phyloP scores from a whole-genome alignment of 2,329 filamentous ascomycete species.

The Fusarium illudens region DNA sequence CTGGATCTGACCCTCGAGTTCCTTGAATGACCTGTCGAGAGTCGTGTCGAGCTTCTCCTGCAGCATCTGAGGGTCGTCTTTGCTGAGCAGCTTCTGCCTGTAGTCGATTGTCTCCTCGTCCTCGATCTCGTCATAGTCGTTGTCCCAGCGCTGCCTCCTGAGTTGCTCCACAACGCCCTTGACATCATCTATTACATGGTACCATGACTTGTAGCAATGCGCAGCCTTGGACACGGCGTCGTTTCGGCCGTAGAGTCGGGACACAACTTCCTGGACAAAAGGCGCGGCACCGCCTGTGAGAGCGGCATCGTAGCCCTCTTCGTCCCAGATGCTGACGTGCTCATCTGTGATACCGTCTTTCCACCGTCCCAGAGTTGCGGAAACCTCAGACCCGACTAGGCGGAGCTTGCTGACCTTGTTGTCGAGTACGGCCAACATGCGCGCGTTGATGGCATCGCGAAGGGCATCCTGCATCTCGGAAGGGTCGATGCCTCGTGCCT shows the following conservation, averaged over 20 bases:
- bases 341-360: slow-evolving; percentile 60
- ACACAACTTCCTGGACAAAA: slow-evolving; percentile 75
- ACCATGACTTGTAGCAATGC: slow-evolving; percentile 76
- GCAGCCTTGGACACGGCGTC: slow-evolving; percentile 70
- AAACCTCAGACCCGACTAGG: slow-evolving; percentile 70
- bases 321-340: slow-evolving; percentile 72
- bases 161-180: slow-evolving; percentile 70
- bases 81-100: slow-evolving; percentile 72
- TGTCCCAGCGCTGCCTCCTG: slow-evolving; percentile 76
- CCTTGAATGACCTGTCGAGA: slow-evolving; percentile 64
- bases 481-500: slow-evolving; percentile 72
- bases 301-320: slow-evolving; percentile 69
- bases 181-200: slow-evolving; percentile 74
- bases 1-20: slow-evolving; percentile 65
- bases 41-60: slow-evolving; percentile 66
- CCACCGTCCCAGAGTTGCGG: slow-evolving; percentile 69
- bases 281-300: slow-evolving; percentile 69
- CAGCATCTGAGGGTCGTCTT: slow-evolving; percentile 73
- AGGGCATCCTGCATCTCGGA: slow-evolving; percentile 74
- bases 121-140: slow-evolving; percentile 76
- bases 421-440: slow-evolving; percentile 70
- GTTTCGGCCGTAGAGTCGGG: slow-evolving; percentile 77
- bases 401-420: slow-evolving; percentile 70
- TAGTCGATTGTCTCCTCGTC: slow-evolving; percentile 75
- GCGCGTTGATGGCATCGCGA: slow-evolving; percentile 72